Conservation (phyloP, 352 stramenopile genomes). For the Phytophthora capsici region DNA sequence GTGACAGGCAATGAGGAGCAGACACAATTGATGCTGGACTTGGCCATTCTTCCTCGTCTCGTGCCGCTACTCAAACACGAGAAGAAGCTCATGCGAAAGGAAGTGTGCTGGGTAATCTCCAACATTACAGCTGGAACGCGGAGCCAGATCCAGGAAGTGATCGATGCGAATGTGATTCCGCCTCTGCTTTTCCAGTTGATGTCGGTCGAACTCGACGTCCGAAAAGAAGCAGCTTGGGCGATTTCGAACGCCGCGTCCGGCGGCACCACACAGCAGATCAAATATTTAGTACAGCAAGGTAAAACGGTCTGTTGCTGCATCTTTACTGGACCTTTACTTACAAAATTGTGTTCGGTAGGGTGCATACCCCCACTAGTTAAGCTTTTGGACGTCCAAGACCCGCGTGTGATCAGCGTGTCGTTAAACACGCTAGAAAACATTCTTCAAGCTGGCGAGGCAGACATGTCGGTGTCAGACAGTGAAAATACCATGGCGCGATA, state of each 20-base stretch:
- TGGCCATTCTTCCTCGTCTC: constrained; percentile 56
- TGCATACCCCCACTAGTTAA: constrained; percentile 98
- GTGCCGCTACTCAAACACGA: constrained; percentile 73
- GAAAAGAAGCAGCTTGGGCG: constrained; percentile 88
- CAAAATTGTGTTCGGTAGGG: constrained; percentile 37
- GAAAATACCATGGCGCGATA: constrained; percentile 97
- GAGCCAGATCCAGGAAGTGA: constrained; percentile 80
- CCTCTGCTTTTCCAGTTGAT: constrained; percentile 65
- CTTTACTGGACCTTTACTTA: neutral
- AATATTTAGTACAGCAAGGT: constrained; percentile 96
- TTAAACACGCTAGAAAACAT: constrained; percentile 98
- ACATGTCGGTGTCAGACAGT: constrained; percentile 71
- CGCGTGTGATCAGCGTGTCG: constrained; percentile 97
- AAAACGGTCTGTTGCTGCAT: neutral
- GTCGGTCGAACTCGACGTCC: constrained; percentile 76
- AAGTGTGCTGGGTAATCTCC: constrained; percentile 85
- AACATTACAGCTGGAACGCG: constrained; percentile 81
- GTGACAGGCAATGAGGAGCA: constrained; percentile 95
- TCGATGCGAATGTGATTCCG: constrained; percentile 81
- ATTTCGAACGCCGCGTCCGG: constrained; percentile 82
- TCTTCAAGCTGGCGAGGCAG: constrained; percentile 85
- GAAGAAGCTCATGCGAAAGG: constrained; percentile 85
- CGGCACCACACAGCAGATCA: constrained; percentile 93
- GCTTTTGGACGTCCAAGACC: constrained; percentile 92
- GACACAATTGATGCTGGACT: constrained; percentile 75